Evolutionary conservation across 148 eudicot species (phyloP), one percentile per base, ranked within the genome.

Genomic region (Rhododendron vialii): DNA sequence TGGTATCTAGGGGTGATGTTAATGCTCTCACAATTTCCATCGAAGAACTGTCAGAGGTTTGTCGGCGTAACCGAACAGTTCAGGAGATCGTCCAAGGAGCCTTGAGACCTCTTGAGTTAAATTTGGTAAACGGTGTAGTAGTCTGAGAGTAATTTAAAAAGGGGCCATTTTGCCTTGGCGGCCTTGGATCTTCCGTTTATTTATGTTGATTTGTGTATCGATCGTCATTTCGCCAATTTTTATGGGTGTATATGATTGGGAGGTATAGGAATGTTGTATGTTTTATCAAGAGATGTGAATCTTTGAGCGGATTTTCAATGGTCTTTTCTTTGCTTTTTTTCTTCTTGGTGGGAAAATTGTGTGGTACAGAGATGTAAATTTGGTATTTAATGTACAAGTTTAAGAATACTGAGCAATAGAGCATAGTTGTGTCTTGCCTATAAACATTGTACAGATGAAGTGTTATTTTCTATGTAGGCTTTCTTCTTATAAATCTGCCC

Each of bases 81-180:
- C 99, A 94, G 89, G 99, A 98, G 76, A 95, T 98, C 35, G 99
- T 96, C 87, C 99, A 93, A 88, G 96, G 92, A 82, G 97, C 98
- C 83, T 90, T 98, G 92, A 93, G 95, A 92, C 98, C 99, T 14
- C 93, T 87, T 48, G 98, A 98, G 83, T 74, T 93, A 84, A 94
- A 94, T 86, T 81, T 91, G 76, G 83, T 87, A 61, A 82, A 26
- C 85, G 85, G 90, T 88, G 85, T 86, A 88, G 69, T 87, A 91
- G 88, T 6, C 87, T 61, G 63, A 73, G 85, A 84, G 82, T n/a
- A 59, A 75, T 9, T 30, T 18, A 63, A 24, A 24, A 22, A 7
- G 89, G 88, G 86, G 78, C 61, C 65, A 81, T 92, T 90, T 89
- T 89, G 73, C 41, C 43, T 43, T 1, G 83, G 83, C 83, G 63